Conservation (phyloP, 2,329 filamentous ascomycete species). For the Fusarium sulawesiense region DNA sequence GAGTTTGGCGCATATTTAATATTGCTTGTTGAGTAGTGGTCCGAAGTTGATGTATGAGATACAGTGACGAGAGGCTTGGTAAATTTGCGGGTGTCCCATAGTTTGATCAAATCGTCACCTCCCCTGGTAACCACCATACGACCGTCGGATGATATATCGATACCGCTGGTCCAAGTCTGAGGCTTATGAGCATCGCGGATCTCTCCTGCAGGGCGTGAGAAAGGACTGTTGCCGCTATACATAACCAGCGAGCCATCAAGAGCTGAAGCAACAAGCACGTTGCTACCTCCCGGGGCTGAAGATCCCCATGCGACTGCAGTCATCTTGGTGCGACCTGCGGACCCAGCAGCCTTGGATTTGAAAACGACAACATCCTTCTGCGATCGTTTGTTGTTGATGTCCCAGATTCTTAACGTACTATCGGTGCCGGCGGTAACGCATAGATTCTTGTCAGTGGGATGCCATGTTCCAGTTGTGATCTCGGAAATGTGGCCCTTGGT, state of each 20-base stretch:
- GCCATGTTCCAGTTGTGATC: conserved; percentile 89
- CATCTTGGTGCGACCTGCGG: conserved; percentile 91
- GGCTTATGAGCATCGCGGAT: conserved; percentile 83
- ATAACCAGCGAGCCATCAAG: conserved; percentile 91
- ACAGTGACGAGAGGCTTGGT: conserved; percentile 86
- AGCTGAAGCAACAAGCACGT: conserved; percentile 82
- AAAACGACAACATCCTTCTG: conserved; percentile 96
- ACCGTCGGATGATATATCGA: conserved; percentile 92
- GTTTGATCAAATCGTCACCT: conserved; percentile 91
- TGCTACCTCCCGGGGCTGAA: conserved; percentile 79
- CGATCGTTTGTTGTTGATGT: conserved; percentile 87
- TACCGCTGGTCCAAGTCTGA: conserved; percentile 89
- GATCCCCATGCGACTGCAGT: conserved; percentile 90
- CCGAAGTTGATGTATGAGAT: conserved; percentile 82
- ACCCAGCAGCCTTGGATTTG: conserved; percentile 89
- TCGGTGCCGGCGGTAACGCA: conserved; percentile 94
- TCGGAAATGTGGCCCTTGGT: conserved; percentile 97
- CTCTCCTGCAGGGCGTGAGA: conserved; percentile 82
- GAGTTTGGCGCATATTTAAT: conserved; percentile 90
- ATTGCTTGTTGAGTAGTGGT: conserved; percentile 84
- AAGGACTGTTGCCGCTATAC: conserved; percentile 91
- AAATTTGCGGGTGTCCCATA: conserved; percentile 98
- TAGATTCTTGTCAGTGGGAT: conserved; percentile 84
- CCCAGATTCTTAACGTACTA: conserved; percentile 96
- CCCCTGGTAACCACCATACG: conserved; percentile 90